phyloP scores from a whole-genome alignment of 257 asterid genomes.

The Thymus quinquecostatus region DNA sequence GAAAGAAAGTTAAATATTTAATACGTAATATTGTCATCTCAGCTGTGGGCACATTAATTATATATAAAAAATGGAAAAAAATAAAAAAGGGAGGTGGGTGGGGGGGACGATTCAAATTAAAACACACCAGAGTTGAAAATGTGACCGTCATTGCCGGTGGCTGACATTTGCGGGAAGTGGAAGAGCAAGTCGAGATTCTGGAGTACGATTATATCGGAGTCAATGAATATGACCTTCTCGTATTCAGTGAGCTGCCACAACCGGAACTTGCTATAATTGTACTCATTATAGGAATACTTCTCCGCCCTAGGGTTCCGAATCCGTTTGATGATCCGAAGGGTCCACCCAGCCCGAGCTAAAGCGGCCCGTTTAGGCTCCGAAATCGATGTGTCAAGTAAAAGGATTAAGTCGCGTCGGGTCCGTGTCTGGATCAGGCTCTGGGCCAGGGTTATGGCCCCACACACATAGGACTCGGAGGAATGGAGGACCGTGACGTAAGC shows the following conservation, averaged over 20 bases:
- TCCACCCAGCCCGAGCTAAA: constrained; percentile 77
- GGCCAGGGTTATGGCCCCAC: constrained; percentile 83
- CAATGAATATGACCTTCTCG: constrained; percentile 77
- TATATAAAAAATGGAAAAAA: too few species aligned
- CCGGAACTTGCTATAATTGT: constrained; percentile 86
- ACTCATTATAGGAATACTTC: constrained; percentile 67
- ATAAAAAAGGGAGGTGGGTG: too few species aligned
- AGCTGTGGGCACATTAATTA: too few species aligned
- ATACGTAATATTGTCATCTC: too few species aligned
- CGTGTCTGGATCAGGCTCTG: constrained; percentile 65
- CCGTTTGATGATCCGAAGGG: constrained; percentile 60
- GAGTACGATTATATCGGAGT: constrained; percentile 69
- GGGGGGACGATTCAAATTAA: too few species aligned
- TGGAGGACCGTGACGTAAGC: constrained; percentile 87
- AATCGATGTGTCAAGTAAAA: constrained; percentile 66
- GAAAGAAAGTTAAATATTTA: too few species aligned
- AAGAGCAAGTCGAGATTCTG: constrained; percentile 72
- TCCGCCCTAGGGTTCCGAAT: constrained; percentile 84
- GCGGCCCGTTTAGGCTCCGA: constrained; percentile 54
- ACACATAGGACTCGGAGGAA: constrained; percentile 71
- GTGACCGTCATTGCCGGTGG: constrained; percentile 75
- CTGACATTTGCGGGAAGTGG: constrained; percentile 80
- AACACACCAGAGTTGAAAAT: constrained; percentile 70
- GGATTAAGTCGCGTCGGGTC: constrained; percentile 70
- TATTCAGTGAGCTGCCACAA: constrained; percentile 84